phyloP scores from a whole-genome alignment of 164 flowering plant species.

The Vitis cinerea region DNA sequence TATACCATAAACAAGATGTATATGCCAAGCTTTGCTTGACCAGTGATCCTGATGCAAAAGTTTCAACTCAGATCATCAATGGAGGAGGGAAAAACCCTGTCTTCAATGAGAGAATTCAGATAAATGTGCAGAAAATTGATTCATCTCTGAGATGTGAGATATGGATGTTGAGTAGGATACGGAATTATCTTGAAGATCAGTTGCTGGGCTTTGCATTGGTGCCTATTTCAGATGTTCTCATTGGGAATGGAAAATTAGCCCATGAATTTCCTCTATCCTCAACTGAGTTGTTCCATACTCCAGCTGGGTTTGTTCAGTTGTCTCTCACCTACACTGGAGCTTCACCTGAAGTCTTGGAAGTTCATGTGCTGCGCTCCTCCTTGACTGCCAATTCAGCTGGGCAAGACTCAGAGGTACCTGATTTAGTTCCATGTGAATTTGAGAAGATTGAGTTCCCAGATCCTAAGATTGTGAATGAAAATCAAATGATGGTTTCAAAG shows the following conservation, averaged over 20 bases:
- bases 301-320: conserved; percentile 82
- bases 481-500: conserved; percentile 83
- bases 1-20: conserved; percentile 97
- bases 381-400: conserved; percentile 20
- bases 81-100: conserved; percentile 94
- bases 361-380: conserved; percentile 31
- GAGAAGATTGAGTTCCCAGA: conserved; percentile 94
- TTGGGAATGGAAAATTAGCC: conserved; percentile 56
- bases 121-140: conserved; percentile 62
- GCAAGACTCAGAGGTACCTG: conserved; percentile 32
- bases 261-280: conserved; percentile 89
- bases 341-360: conserved; percentile 65
- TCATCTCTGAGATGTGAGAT: conserved; percentile 87
- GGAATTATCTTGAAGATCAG: conserved; percentile 90
- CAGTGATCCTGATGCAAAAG: conserved; percentile 63
- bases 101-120: conserved; percentile 60
- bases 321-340: conserved; percentile 66
- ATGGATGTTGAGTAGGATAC: conserved; percentile 95
- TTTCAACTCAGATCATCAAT: conserved; percentile 73
- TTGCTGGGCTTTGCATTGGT: conserved; percentile 85
- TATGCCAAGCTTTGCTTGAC: conserved; percentile 89
- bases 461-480: conserved; percentile 72
- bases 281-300: conserved; percentile 90
- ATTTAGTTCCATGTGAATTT: conserved; percentile 38
- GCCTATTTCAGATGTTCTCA: conserved; percentile 68